Percentiles rank a stretch among this genome's conserved stretches.
phyloP scores from a whole-genome alignment of 2,329 filamentous ascomycete genomes.

The Sarocladiaceae sp. region DNA sequence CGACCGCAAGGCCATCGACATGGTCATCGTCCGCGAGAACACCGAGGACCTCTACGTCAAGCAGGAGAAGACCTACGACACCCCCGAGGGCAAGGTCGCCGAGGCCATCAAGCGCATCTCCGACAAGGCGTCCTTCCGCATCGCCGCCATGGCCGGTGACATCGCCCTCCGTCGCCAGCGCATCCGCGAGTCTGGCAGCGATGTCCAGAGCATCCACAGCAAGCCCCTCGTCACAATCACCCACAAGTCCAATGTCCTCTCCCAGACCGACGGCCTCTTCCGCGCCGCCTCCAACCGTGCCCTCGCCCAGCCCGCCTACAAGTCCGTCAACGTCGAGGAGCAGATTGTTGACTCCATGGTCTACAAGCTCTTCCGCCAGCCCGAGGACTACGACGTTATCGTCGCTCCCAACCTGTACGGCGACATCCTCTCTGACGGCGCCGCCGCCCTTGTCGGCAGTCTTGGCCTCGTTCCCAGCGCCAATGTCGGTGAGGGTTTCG shows the following conservation, averaged over 20 bases:
- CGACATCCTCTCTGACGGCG: conserved; percentile 92
- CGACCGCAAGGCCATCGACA: conserved; percentile 68
- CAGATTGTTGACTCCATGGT: conserved; percentile 99
- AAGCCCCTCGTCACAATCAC: conserved; percentile 85
- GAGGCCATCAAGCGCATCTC: conserved; percentile 98
- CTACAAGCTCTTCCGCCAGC: conserved; percentile 98
- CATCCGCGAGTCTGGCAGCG: conserved; percentile 55
- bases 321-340: conserved; percentile 69
- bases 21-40: conserved; percentile 98
- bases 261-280: conserved; percentile 95
- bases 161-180: conserved; percentile 84
- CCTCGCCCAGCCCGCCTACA: conserved; percentile 60
- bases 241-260: conserved; percentile 96
- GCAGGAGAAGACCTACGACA: conserved; percentile 80
- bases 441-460: conserved; percentile 86
- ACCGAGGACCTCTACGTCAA: conserved; percentile 98
- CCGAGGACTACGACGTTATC: conserved; percentile 91
- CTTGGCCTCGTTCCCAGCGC: conserved; percentile 89
- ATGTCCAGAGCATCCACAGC: conserved; percentile 55
- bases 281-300: conserved; percentile 70
- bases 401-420: conserved; percentile 97
- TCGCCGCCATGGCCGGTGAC: conserved; percentile 88
- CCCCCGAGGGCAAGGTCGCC: conserved; percentile 74
- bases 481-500: conserved; percentile 90
- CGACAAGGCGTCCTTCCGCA: conserved; percentile 75